Evolutionary conservation across 345 rosid species (phyloP).

Genomic region (Salix brachista): DNA sequence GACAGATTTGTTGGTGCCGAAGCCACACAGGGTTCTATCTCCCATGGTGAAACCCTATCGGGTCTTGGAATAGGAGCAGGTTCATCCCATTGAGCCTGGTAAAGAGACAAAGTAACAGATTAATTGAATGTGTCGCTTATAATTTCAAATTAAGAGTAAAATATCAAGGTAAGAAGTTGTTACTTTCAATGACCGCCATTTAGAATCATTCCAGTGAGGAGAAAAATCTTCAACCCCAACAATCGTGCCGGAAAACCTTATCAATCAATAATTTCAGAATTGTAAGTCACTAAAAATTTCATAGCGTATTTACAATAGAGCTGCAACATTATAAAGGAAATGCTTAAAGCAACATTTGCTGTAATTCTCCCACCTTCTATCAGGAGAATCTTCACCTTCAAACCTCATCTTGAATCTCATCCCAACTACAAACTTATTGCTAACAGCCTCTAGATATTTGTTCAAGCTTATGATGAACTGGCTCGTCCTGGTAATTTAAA

Average conservation of each 20-base stretch:
- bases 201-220: slow-evolving; percentile 70
- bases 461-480: slow-evolving; percentile 83
- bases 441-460: slow-evolving; percentile 69
- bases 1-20: slow-evolving; percentile 37
- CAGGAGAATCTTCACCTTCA: slow-evolving; percentile 92
- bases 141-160: neutral
- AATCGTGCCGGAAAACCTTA: slow-evolving; percentile 86
- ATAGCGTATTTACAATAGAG: neutral
- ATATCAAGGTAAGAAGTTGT: neutral
- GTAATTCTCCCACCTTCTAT: slow-evolving; percentile 54
- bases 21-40: slow-evolving; percentile 65
- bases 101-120: neutral
- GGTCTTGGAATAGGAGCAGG: slow-evolving; percentile 77
- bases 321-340: neutral
- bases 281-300: neutral
- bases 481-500: slow-evolving; percentile 62
- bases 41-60: slow-evolving; percentile 93
- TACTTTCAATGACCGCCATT: slow-evolving; percentile 85
- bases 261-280: slow-evolving; percentile 7
- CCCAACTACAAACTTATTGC: slow-evolving; percentile 61
- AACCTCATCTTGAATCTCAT: slow-evolving; percentile 88
- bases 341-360: neutral
- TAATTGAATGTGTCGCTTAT: neutral
- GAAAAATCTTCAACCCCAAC: slow-evolving; percentile 81
- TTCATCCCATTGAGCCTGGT: slow-evolving; percentile 95